phyloP scores from a whole-genome alignment of 2,329 filamentous ascomycete genomes.

The Cladosporium colombiae region DNA sequence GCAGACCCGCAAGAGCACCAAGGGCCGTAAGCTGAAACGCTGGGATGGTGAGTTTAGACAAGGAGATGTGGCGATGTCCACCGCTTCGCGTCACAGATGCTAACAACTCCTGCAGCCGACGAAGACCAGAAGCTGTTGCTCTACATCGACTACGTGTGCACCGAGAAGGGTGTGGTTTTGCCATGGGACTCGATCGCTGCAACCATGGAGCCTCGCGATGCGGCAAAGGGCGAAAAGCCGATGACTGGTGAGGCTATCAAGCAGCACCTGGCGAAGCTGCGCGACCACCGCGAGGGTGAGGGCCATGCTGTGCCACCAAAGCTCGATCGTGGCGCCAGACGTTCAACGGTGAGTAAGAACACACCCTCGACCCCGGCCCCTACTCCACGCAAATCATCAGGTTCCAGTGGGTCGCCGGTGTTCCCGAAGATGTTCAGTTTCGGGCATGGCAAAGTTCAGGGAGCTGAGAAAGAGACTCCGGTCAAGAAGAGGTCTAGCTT shows the following conservation, averaged over 20 bases:
- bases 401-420: neutral
- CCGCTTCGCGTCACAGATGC: neutral
- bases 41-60: constrained; percentile 32
- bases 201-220: constrained; percentile 22
- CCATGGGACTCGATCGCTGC: constrained; percentile 29
- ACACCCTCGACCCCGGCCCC: neutral
- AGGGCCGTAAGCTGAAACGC: constrained; percentile 32
- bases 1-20: constrained; percentile 25
- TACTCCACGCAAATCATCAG: neutral
- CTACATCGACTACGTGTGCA: constrained; percentile 28
- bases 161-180: constrained; percentile 23
- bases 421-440: neutral
- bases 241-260: constrained; percentile 30
- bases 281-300: constrained; percentile 24
- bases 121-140: constrained; percentile 33
- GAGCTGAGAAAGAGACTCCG: neutral
- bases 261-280: constrained; percentile 34
- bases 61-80: neutral
- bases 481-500: neutral
- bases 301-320: constrained; percentile 28
- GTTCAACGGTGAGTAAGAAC: neutral
- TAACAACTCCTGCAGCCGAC: constrained; percentile 25
- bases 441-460: neutral
- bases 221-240: neutral
- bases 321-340: constrained; percentile 20